These are phyloP conservation scores for Glycine tomentella DNA, from an alignment of 306 rosid genomes.

Conservation along the genomic window DNA sequence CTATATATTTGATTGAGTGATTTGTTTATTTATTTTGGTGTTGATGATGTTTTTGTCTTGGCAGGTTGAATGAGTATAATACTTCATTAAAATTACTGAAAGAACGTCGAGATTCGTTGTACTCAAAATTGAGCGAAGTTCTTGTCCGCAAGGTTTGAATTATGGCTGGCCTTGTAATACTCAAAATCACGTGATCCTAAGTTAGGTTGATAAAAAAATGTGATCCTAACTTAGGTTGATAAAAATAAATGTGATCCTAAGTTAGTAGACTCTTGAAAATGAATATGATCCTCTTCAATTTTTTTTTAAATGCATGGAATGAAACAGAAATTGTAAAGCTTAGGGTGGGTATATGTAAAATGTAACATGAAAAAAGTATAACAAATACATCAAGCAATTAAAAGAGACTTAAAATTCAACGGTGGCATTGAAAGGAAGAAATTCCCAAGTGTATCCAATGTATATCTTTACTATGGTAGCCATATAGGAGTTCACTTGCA, in stretches of 20 bases:
- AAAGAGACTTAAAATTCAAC: constrained; percentile 1
- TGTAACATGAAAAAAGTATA: background rate
- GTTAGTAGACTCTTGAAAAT: background rate
- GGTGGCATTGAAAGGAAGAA: background rate
- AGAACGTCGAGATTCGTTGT: constrained; percentile 76
- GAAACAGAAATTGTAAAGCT: background rate
- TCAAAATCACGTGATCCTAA: background rate
- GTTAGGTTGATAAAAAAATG: no score
- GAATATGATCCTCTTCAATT: background rate
- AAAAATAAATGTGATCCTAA: background rate
- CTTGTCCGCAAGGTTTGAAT: constrained; percentile 82
- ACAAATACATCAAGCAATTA: constrained; percentile 19
- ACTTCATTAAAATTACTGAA: constrained; percentile 62
- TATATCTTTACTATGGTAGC: background rate
- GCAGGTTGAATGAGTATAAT: constrained; percentile 73
- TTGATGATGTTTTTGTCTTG: constrained; percentile 3
- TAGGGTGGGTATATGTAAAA: background rate
- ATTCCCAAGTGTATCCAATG: background rate
- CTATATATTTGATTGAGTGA: constrained; percentile 1
- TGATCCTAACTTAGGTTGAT: background rate
- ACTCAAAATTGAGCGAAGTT: constrained; percentile 71
- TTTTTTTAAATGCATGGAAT: background rate
- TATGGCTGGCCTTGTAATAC: constrained; percentile 2
- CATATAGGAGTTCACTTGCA: background rate
- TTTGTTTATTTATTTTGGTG: background rate